These are phyloP conservation scores for Penicillium crustosum DNA, from an alignment of 2,329 filamentous ascomycete genomes.

Conservation along the genomic window DNA sequence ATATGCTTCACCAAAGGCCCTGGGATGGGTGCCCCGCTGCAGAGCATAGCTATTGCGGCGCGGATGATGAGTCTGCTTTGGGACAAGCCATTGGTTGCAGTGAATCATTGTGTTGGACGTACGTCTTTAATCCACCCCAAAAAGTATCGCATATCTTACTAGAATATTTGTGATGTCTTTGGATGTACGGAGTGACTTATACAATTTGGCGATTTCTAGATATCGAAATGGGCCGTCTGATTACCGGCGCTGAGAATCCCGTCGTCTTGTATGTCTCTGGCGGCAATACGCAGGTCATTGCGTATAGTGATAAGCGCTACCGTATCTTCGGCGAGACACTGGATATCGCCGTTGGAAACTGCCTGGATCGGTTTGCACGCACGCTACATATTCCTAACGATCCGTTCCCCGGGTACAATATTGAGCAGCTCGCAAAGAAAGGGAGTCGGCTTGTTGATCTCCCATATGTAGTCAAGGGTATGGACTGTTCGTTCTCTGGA, in stretches of 20 bases:
- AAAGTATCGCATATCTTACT: background rate
- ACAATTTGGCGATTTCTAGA: conserved; percentile 45
- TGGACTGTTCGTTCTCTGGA: conserved; percentile 85
- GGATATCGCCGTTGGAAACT: conserved; percentile 97
- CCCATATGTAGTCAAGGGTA: conserved; percentile 95
- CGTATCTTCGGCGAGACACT: conserved; percentile 97
- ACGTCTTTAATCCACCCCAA: background rate
- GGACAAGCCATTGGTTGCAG: background rate
- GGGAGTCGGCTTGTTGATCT: conserved; percentile 74
- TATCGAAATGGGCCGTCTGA: conserved; percentile 95
- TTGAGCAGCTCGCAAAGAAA: conserved; percentile 85
- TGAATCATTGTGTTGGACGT: background rate
- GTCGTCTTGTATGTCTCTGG: conserved; percentile 75
- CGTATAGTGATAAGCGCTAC: conserved; percentile 55
- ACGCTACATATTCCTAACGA: conserved; percentile 91
- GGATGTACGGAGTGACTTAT: conserved; percentile 42
- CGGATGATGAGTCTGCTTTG: conserved; percentile 41
- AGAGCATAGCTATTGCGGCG: conserved; percentile 81
- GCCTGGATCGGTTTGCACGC: conserved; percentile 78
- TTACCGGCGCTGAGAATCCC: conserved; percentile 85
- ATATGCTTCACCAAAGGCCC: conserved; percentile 95
- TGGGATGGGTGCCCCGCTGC: conserved; percentile 92
- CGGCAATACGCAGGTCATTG: conserved; percentile 34
- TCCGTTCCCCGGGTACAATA: conserved; percentile 95
- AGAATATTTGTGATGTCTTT: background rate